Percentiles rank a stretch among this genome's conserved stretches.
phyloP scores from a whole-genome alignment of 768 basidiomycete genomes.

The Mrakia blollopis region DNA sequence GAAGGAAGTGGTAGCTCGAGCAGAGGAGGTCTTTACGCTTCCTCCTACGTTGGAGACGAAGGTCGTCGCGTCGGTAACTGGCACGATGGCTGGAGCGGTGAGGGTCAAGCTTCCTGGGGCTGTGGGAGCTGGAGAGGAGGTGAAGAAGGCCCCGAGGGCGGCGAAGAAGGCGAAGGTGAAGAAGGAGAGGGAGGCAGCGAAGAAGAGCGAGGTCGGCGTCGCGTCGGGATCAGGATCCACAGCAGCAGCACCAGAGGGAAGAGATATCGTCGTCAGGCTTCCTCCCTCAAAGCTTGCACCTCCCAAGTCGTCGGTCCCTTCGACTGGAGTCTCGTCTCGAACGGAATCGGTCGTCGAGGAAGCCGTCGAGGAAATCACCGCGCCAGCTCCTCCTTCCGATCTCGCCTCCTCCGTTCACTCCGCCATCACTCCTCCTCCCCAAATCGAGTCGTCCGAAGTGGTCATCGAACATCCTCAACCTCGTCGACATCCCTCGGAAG shows the following conservation, averaged over 20 bases:
- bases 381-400: not conserved
- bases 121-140: not conserved
- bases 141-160: not conserved
- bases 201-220: not conserved
- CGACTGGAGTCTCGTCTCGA: not conserved
- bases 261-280: conserved; percentile 9
- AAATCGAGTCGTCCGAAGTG: not conserved
- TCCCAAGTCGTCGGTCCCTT: not conserved
- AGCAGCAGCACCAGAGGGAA: not conserved
- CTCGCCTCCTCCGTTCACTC: not conserved
- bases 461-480: not conserved
- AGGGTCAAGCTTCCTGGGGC: conserved; percentile 6
- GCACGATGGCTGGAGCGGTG: not conserved
- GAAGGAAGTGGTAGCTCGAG: not conserved
- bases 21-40: not conserved
- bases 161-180: not conserved
- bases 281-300: not conserved
- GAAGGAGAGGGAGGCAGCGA: not conserved
- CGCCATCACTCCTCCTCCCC: not conserved
- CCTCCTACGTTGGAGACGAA: not conserved
- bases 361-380: not conserved
- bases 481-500: conserved; percentile 3
- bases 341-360: not conserved
- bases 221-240: not conserved
- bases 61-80: not conserved